Conservation (phyloP, 345 rosid genomes). For the Capsella bursapastoris region DNA sequence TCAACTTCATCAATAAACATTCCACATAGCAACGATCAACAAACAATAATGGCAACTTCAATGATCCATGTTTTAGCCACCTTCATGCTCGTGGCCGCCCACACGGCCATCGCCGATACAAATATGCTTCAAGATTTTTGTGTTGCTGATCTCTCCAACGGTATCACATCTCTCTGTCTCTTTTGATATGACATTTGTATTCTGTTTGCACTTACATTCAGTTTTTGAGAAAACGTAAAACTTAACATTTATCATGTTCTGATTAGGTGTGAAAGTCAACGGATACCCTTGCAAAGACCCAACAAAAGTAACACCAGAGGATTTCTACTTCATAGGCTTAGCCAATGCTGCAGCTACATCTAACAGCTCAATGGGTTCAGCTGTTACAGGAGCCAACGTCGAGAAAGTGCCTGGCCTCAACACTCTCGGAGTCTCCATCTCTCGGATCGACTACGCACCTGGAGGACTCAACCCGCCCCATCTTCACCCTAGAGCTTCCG, state of each 20-base stretch:
- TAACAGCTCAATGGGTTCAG: constrained; percentile 38
- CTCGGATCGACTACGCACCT: constrained; percentile 56
- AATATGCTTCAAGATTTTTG: constrained; percentile 84
- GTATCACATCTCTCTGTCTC: constrained; percentile 37
- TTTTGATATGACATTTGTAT: not conserved
- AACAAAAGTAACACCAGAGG: constrained; percentile 36
- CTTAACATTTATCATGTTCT: constrained; percentile 1
- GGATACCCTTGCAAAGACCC: constrained; percentile 49
- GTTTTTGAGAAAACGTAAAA: not conserved
- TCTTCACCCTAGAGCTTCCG: constrained; percentile 55
- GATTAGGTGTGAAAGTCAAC: constrained; percentile 41
- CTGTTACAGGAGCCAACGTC: constrained; percentile 41
- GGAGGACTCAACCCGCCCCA: constrained; percentile 58
- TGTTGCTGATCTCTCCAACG: constrained; percentile 71
- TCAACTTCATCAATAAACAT: constrained; percentile 27
- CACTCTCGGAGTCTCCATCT: constrained; percentile 45
- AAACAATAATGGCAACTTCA: constrained; percentile 40
- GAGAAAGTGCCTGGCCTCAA: constrained; percentile 49
- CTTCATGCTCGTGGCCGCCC: constrained; percentile 43
- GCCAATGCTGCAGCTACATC: constrained; percentile 30
- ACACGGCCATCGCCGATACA: constrained; percentile 57
- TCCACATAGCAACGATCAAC: constrained; percentile 21
- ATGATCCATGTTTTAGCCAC: constrained; percentile 30
- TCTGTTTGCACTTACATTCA: not conserved
- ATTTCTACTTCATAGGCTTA: constrained; percentile 45